Percentiles rank a stretch among this genome's conserved stretches.
Evolutionary conservation across 495 filamentous ascomycete species (phyloP).

Genomic region (Podospora didyma): DNA sequence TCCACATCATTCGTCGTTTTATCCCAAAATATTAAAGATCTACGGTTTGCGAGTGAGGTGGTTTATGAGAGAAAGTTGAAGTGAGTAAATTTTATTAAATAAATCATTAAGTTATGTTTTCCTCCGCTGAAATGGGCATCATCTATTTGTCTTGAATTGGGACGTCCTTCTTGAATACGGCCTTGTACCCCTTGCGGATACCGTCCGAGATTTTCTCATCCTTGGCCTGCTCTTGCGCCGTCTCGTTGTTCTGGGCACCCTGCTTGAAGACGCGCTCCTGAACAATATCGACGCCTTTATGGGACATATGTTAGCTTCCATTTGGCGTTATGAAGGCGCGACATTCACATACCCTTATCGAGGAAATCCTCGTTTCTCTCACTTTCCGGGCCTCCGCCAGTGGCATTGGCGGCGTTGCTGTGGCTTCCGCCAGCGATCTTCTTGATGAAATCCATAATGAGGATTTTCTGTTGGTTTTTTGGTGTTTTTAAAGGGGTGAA

Average conservation of each 20-base stretch:
- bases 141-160: conserved; percentile 56
- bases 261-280: conserved; percentile 60
- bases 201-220: conserved; percentile 64
- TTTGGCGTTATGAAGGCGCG: neutral
- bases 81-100: neutral
- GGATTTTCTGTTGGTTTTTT: neutral
- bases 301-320: neutral
- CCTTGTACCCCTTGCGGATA: conserved; percentile 60
- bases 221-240: conserved; percentile 65
- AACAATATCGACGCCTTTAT: conserved; percentile 56
- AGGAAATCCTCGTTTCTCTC: conserved; percentile 66
- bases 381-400: conserved; percentile 57
- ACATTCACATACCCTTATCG: conserved; percentile 49
- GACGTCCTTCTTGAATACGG: conserved; percentile 54
- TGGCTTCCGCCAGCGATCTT: neutral
- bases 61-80: too few relatives aligned
- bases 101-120: neutral
- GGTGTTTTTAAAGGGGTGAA: too few relatives aligned
- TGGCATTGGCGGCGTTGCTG: neutral
- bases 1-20: too few relatives aligned
- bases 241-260: conserved; percentile 64
- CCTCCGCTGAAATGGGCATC: neutral
- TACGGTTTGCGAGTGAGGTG: too few relatives aligned
- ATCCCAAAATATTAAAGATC: too few relatives aligned
- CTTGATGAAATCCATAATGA: neutral